Evolutionary conservation across 2,329 filamentous ascomycete genomes (phyloP).

Genomic region (Ophiostoma himal-ulmi): DNA sequence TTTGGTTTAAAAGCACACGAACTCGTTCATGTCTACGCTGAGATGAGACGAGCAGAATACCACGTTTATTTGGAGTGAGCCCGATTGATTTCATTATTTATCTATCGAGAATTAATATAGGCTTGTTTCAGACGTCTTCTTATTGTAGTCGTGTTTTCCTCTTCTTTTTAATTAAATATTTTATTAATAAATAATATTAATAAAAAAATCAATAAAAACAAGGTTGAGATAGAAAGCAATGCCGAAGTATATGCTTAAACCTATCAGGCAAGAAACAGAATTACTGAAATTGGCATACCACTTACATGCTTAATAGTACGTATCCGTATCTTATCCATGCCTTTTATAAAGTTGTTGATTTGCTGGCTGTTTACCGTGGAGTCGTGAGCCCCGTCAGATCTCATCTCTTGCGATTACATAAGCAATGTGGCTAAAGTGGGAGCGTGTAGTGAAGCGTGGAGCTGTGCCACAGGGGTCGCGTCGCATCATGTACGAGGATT

Average conservation of each 20-base stretch:
- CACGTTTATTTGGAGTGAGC: not conserved
- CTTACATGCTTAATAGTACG: not conserved
- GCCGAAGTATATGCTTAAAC: not conserved
- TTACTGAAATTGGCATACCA: not conserved
- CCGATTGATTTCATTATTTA: too few relatives aligned
- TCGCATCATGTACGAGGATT: not conserved
- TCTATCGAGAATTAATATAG: too few relatives aligned
- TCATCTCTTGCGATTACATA: not conserved
- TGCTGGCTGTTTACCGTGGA: constrained; percentile 4
- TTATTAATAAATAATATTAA: too few relatives aligned
- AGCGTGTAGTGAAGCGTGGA: not conserved
- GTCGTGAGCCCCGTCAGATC: not conserved
- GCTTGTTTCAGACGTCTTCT: too few relatives aligned
- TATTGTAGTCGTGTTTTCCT: too few relatives aligned
- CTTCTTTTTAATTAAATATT: too few relatives aligned
- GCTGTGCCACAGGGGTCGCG: constrained; percentile 4
- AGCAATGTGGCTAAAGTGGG: not conserved
- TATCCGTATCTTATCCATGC: constrained; percentile 8
- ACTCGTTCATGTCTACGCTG: not conserved
- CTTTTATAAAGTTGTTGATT: not conserved
- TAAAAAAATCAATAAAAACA: not conserved
- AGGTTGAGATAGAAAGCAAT: too few relatives aligned
- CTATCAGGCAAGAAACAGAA: not conserved
- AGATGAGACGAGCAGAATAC: not conserved
- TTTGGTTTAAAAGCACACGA: not conserved